Conservation (phyloP, 352 stramenopile genomes). For the Thalassiosira mediterranea region DNA sequence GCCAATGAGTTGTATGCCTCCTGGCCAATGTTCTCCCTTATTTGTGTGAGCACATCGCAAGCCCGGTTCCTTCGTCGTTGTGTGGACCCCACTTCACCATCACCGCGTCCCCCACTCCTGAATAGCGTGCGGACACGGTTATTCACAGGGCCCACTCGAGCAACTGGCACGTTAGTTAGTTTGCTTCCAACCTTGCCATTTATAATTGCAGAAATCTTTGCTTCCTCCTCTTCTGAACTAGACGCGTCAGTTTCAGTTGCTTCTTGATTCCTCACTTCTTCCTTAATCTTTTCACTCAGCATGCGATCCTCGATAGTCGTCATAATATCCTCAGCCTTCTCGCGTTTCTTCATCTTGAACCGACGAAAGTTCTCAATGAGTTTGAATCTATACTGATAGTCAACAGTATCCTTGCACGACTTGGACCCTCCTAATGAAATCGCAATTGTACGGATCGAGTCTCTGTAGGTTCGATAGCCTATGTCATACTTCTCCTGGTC, state of each 20-base stretch:
- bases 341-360: conserved; percentile 77
- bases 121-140: conserved; percentile 49
- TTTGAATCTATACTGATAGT: conserved; percentile 84
- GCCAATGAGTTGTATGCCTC: conserved; percentile 37
- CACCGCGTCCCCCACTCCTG: conserved; percentile 26
- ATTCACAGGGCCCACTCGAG: conserved; percentile 21
- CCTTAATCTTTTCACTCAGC: conserved; percentile 38
- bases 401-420: conserved; percentile 70
- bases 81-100: conserved; percentile 31
- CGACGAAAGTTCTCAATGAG: conserved; percentile 80
- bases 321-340: conserved; percentile 74
- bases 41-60: conserved; percentile 29
- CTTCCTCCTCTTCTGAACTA: conserved; percentile 40
- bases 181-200: conserved; percentile 10
- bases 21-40: conserved; percentile 32
- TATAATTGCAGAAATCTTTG: neutral
- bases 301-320: conserved; percentile 73
- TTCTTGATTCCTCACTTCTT: conserved; percentile 29
- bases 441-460: conserved; percentile 69
- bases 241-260: conserved; percentile 22
- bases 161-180: too few species aligned
- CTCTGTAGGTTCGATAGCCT: conserved; percentile 69
- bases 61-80: conserved; percentile 35
- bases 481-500: conserved; percentile 76
- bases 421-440: conserved; percentile 58